A percentile compares a stretch with the other conserved stretches of the same genome.
Conservation (phyloP, 2,329 filamentous ascomycete species). For the Penicillium oxalicum region DNA sequence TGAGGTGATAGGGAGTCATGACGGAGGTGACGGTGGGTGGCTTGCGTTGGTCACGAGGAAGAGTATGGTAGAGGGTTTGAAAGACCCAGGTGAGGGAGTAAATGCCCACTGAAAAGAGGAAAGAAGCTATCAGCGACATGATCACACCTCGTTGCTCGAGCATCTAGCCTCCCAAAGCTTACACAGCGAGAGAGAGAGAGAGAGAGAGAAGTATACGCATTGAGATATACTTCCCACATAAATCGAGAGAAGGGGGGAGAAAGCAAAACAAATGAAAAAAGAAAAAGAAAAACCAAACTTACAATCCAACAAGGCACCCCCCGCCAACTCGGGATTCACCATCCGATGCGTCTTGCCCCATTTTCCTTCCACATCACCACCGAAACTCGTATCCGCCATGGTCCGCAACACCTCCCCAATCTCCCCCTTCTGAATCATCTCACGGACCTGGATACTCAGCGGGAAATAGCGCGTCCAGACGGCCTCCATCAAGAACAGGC, state of each 20-base stretch:
- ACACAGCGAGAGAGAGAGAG: too few species aligned
- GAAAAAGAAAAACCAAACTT: constrained; percentile 15
- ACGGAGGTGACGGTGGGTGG: constrained; percentile 59
- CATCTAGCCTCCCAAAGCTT: too few species aligned
- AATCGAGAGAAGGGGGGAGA: too few species aligned
- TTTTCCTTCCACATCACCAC: constrained; percentile 54
- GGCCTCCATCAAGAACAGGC: constrained; percentile 74
- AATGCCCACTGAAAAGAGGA: constrained; percentile 57
- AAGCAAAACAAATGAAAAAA: neutral
- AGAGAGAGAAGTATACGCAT: neutral
- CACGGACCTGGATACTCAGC: constrained; percentile 63
- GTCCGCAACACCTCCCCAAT: constrained; percentile 56
- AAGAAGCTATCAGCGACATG: neutral
- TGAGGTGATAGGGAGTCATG: constrained; percentile 64
- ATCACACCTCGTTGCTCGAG: too few species aligned
- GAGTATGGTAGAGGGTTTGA: constrained; percentile 78
- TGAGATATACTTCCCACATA: neutral
- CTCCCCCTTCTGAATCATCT: constrained; percentile 52
- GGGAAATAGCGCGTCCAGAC: constrained; percentile 91
- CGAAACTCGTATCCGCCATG: constrained; percentile 57
- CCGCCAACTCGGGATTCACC: constrained; percentile 76
- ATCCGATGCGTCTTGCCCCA: constrained; percentile 64
- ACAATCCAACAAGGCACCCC: constrained; percentile 72
- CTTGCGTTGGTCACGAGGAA: constrained; percentile 58
- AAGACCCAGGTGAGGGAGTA: constrained; percentile 89